Percentiles rank a stretch among this genome's conserved stretches.
phyloP scores from a whole-genome alignment of 306 rosid species.

The Delonix regia region DNA sequence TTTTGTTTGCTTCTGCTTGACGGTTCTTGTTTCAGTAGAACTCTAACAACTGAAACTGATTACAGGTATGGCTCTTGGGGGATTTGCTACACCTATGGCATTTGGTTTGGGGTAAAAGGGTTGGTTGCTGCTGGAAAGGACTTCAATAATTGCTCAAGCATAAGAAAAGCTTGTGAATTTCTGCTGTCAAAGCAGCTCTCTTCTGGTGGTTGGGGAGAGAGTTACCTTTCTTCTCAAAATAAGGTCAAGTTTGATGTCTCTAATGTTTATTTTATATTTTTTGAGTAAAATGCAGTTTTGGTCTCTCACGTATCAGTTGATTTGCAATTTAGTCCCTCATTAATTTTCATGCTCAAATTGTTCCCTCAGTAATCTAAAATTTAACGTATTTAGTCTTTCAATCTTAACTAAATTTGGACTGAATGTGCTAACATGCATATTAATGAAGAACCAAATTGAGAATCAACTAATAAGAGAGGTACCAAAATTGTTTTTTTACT shows the following conservation, averaged over 20 bases:
- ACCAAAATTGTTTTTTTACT: too few species aligned
- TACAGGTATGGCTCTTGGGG: slow-evolving; percentile 95
- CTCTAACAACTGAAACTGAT: slow-evolving; percentile 44
- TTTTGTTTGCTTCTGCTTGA: slow-evolving; percentile 15
- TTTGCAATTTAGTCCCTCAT: too few species aligned
- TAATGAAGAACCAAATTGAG: too few species aligned
- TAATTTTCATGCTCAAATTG: too few species aligned
- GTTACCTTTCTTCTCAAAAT: slow-evolving; percentile 86
- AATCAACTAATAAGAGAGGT: too few species aligned
- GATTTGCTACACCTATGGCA: slow-evolving; percentile 84
- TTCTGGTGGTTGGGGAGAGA: slow-evolving; percentile 94
- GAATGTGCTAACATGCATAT: too few species aligned
- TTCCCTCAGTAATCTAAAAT: too few species aligned
- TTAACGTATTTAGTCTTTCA: too few species aligned
- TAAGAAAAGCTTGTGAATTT: slow-evolving; percentile 78
- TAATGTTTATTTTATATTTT: neutral
- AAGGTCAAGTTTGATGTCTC: slow-evolving; percentile 53
- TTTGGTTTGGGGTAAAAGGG: slow-evolving; percentile 85
- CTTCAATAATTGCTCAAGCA: slow-evolving; percentile 56
- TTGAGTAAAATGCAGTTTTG: too few species aligned
- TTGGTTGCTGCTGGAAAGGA: slow-evolving; percentile 77
- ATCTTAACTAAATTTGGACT: too few species aligned
- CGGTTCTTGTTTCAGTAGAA: slow-evolving; percentile 20
- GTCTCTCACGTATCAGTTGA: too few species aligned
- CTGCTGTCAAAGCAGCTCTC: slow-evolving; percentile 75